Evolutionary conservation across 2,329 filamentous ascomycete species (phyloP).

Genomic region (Plectosphaerella plurivora): DNA sequence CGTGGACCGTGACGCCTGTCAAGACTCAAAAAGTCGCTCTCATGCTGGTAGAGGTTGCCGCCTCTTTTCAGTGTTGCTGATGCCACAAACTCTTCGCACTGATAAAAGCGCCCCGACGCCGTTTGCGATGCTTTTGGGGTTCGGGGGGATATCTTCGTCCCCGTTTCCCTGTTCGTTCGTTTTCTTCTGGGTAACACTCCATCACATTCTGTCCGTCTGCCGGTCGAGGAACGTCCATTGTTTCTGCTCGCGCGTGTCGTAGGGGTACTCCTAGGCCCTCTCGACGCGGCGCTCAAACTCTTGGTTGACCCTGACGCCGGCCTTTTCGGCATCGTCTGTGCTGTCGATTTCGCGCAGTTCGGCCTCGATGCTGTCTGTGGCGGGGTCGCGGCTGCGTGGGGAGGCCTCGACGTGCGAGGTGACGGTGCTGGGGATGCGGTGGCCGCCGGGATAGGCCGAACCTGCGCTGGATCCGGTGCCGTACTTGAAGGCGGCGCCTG

Average conservation of each 20-base stretch:
- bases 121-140: neutral
- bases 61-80: neutral
- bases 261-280: conserved; percentile 15
- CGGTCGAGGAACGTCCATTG: conserved; percentile 3
- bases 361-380: conserved; percentile 21
- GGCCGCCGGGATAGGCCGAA: neutral
- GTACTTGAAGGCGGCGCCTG: conserved; percentile 7
- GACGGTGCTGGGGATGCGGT: conserved; percentile 13
- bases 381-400: conserved; percentile 6
- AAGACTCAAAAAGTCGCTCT: neutral
- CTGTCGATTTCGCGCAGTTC: conserved; percentile 24
- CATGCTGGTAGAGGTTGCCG: neutral
- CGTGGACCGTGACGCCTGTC: too few species aligned
- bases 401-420: conserved; percentile 19
- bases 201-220: neutral
- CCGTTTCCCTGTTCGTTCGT: neutral
- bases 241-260: neutral
- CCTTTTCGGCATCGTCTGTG: conserved; percentile 12
- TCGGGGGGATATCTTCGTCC: neutral
- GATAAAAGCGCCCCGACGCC: neutral
- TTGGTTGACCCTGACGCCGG: conserved; percentile 21
- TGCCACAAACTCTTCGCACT: neutral
- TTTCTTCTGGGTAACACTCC: neutral
- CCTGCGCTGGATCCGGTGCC: neutral
- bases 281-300: conserved; percentile 26